Percentiles rank a stretch among this genome's conserved stretches.
These are phyloP conservation scores for Fusarium fujikuroi DNA, from an alignment of 2,329 filamentous ascomycete genomes.

Conservation along the genomic window DNA sequence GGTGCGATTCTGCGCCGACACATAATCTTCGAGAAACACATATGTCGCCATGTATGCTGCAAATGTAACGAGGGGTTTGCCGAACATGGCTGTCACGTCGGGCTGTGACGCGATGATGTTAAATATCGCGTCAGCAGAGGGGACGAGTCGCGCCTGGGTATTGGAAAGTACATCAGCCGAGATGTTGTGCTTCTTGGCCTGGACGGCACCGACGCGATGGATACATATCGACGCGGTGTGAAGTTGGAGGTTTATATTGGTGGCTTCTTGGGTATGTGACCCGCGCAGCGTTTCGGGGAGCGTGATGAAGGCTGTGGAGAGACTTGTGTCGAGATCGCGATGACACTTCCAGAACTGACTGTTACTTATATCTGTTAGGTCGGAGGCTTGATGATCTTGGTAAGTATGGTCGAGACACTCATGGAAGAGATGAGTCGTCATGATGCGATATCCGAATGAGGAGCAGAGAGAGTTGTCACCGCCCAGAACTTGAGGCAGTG, in stretches of 20 bases:
- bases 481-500: conserved; percentile 69
- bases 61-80: conserved; percentile 77
- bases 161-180: conserved; percentile 46
- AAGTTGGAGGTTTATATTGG: conserved; percentile 85
- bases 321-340: conserved; percentile 77
- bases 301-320: conserved; percentile 78
- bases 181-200: conserved; percentile 59
- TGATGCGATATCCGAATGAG: conserved; percentile 73
- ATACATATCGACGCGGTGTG: conserved; percentile 87
- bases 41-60: conserved; percentile 76
- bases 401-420: conserved; percentile 78
- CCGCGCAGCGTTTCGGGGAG: conserved; percentile 77
- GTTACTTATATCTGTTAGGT: conserved; percentile 57
- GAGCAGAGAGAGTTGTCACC: conserved; percentile 64
- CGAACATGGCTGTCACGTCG: conserved; percentile 54
- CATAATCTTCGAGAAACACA: conserved; percentile 77
- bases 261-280: conserved; percentile 74
- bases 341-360: conserved; percentile 83
- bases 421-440: conserved; percentile 81
- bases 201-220: conserved; percentile 83
- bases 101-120: conserved; percentile 73
- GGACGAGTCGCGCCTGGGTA: conserved; percentile 74
- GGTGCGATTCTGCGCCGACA: conserved; percentile 65
- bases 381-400: conserved; percentile 68
- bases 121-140: conserved; percentile 83